Conservation (phyloP, 805 yeast genomes). For the Scheffersomyces amazonensis region DNA sequence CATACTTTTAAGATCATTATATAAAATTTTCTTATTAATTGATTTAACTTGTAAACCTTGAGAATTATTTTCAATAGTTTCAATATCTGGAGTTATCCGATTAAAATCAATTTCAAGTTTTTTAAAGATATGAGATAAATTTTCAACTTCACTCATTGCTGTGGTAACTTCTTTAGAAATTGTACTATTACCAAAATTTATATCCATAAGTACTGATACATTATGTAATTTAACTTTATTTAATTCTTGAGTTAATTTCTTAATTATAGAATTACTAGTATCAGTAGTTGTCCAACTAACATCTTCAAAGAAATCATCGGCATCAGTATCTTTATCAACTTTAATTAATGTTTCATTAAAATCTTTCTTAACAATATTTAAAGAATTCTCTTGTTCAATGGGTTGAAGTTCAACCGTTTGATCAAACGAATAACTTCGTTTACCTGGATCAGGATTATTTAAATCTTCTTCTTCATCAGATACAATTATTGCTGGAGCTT, state of each 20-base stretch:
- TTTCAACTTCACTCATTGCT: slow-evolving; percentile 34
- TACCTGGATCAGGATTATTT: neutral
- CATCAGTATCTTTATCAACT: slow-evolving; percentile 37
- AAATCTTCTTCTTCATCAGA: neutral
- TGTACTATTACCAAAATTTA: slow-evolving; percentile 34
- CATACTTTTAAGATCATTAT: slow-evolving; percentile 66
- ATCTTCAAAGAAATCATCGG: slow-evolving; percentile 72
- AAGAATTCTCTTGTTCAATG: slow-evolving; percentile 9
- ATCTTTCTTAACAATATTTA: slow-evolving; percentile 12
- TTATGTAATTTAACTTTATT: slow-evolving; percentile 61
- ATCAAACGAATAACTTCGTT: slow-evolving; percentile 9
- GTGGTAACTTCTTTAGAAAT: slow-evolving; percentile 30
- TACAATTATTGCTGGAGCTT: neutral
- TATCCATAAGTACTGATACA: slow-evolving; percentile 42
- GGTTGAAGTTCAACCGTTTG: slow-evolving; percentile 8
- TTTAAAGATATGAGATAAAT: slow-evolving; percentile 34
- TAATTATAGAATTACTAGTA: slow-evolving; percentile 55
- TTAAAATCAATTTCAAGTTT: slow-evolving; percentile 39
- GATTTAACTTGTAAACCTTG: slow-evolving; percentile 82
- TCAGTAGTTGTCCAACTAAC: slow-evolving; percentile 74
- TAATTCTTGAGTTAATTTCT: slow-evolving; percentile 57
- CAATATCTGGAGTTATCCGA: slow-evolving; percentile 59
- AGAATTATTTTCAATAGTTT: slow-evolving; percentile 68
- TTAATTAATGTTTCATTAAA: slow-evolving; percentile 1
- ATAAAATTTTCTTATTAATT: slow-evolving; percentile 73